Evolutionary conservation across 495 filamentous ascomycete genomes (phyloP).

Genomic region (Penicillium riverlandense): DNA sequence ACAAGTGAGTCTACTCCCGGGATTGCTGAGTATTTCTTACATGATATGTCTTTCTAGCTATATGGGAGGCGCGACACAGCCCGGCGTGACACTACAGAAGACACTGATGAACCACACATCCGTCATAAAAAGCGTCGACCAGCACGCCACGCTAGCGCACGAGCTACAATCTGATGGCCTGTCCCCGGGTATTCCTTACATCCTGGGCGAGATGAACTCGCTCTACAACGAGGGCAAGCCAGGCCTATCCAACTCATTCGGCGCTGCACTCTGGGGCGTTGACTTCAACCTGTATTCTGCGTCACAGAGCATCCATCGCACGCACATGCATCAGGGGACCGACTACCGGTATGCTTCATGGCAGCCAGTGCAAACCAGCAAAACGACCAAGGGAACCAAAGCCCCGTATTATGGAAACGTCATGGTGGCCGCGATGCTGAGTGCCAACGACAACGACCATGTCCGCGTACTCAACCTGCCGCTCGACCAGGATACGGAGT

Average conservation of each 20-base stretch:
- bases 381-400: slow-evolving; percentile 8
- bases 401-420: slow-evolving; percentile 14
- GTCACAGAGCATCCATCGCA: slow-evolving; percentile 21
- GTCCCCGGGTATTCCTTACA: slow-evolving; percentile 43
- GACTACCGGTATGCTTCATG: slow-evolving; percentile 15
- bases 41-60: slow-evolving; percentile 35
- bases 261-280: slow-evolving; percentile 61
- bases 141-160: slow-evolving; percentile 40
- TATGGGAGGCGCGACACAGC: slow-evolving; percentile 53
- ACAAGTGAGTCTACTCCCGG: slow-evolving; percentile 44
- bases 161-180: slow-evolving; percentile 26
- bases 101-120: slow-evolving; percentile 62
- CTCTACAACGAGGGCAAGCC: slow-evolving; percentile 57
- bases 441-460: slow-evolving; percentile 2
- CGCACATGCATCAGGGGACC: slow-evolving; percentile 16
- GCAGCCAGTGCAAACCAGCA: slow-evolving; percentile 33
- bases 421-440: slow-evolving; percentile 9
- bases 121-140: slow-evolving; percentile 41
- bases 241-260: slow-evolving; percentile 61
- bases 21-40: slow-evolving; percentile 5
- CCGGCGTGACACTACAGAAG: slow-evolving; percentile 55
- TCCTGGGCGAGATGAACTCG: slow-evolving; percentile 61
- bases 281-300: slow-evolving; percentile 58
- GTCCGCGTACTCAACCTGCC: slow-evolving; percentile 30
- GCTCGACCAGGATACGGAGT: slow-evolving; percentile 33